These are phyloP conservation scores for Tympanopsis confertula DNA, from an alignment of 2,329 filamentous ascomycete genomes.

Conservation along the genomic window DNA sequence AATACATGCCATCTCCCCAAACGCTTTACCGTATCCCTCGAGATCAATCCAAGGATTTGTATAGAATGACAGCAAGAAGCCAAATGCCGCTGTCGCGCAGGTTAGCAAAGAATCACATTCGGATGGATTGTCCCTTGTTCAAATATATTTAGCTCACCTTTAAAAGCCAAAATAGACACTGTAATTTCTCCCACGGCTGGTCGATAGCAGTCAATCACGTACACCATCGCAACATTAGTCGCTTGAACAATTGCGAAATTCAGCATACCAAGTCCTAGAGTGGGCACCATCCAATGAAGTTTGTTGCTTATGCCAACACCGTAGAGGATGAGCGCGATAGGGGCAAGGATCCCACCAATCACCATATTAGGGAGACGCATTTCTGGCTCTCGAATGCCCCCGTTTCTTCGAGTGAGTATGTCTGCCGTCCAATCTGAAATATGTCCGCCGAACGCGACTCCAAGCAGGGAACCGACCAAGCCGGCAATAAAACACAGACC, in stretches of 20 bases:
- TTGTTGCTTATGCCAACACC: slow-evolving; percentile 32
- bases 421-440: slow-evolving; percentile 34
- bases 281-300: slow-evolving; percentile 42
- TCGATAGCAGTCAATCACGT: slow-evolving; percentile 4
- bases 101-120: slow-evolving; percentile 2
- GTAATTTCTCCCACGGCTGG: background rate
- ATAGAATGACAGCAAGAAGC: slow-evolving; percentile 47
- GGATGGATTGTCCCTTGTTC: background rate
- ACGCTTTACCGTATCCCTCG: slow-evolving; percentile 36
- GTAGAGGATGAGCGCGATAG: slow-evolving; percentile 30
- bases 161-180: slow-evolving; percentile 23
- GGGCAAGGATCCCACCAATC: slow-evolving; percentile 36
- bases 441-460: slow-evolving; percentile 35
- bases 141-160: slow-evolving; percentile 23
- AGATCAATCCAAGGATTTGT: slow-evolving; percentile 43
- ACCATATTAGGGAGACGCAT: slow-evolving; percentile 44
- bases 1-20: slow-evolving; percentile 45
- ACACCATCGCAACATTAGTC: slow-evolving; percentile 24
- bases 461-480: slow-evolving; percentile 32
- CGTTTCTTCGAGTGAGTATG: slow-evolving; percentile 35
- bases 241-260: slow-evolving; percentile 2
- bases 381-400: slow-evolving; percentile 44
- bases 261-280: slow-evolving; percentile 29
- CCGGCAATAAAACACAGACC: slow-evolving; percentile 38
- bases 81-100: slow-evolving; percentile 30